A percentile compares a stretch with the other conserved stretches of the same genome.
Conservation (phyloP, 2,329 filamentous ascomycete genomes). For the Epichloe uncinata region DNA sequence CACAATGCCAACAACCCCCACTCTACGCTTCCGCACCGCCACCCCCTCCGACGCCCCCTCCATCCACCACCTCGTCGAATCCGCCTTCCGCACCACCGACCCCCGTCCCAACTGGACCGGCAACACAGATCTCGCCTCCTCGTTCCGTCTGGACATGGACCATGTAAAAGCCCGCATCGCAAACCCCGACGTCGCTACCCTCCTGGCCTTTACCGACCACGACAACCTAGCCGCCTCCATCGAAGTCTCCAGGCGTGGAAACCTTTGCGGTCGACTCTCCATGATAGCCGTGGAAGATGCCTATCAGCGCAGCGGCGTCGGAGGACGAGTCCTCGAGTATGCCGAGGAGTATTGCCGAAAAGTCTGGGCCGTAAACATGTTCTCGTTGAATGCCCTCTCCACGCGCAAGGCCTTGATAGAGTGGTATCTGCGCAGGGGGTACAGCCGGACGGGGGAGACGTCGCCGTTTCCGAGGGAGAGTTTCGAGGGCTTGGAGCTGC, state of each 20-base stretch:
- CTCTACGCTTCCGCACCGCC: background rate
- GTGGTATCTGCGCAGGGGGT: constrained; percentile 24
- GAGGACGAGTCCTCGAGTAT: constrained; percentile 17
- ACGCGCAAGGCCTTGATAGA: constrained; percentile 19
- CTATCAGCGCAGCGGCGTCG: constrained; percentile 20
- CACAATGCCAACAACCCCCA: background rate
- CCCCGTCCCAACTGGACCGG: background rate
- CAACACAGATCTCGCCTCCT: background rate
- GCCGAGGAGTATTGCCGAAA: constrained; percentile 18
- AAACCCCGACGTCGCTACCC: constrained; percentile 6
- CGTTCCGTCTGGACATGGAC: background rate
- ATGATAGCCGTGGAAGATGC: constrained; percentile 22
- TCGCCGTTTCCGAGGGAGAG: constrained; percentile 18
- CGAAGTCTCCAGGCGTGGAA: constrained; percentile 14
- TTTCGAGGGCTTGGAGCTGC: constrained; percentile 8
- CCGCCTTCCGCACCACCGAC: constrained; percentile 1
- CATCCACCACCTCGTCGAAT: constrained; percentile 1
- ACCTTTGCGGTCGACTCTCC: constrained; percentile 16
- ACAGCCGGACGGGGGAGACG: constrained; percentile 19
- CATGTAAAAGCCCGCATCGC: constrained; percentile 6
- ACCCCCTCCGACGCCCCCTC: background rate
- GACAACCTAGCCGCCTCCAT: constrained; percentile 9
- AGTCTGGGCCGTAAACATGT: constrained; percentile 14
- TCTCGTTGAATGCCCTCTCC: constrained; percentile 22
- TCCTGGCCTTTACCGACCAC: background rate